Evolutionary conservation across 106 monocot genomes (phyloP).

Genomic region (Acorus calamus): DNA sequence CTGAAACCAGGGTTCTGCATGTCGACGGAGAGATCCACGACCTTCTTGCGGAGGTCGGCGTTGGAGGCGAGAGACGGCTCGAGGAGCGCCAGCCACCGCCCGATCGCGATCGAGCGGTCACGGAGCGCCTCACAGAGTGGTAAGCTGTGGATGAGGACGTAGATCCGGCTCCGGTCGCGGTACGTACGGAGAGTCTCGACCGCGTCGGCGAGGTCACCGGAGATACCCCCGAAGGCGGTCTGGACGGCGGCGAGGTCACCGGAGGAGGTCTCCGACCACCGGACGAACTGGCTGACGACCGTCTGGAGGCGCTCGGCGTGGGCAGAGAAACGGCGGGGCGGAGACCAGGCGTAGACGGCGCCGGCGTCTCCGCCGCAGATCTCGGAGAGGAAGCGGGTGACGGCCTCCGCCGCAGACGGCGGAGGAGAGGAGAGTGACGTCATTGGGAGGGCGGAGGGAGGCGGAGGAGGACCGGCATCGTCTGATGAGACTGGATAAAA

Average conservation of each 20-base stretch:
- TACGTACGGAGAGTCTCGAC: slow-evolving; percentile 9
- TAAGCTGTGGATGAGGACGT: slow-evolving; percentile 28
- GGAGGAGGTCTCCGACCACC: background rate
- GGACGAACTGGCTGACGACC: slow-evolving; percentile 15
- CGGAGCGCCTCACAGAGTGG: slow-evolving; percentile 22
- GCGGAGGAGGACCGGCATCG: no score
- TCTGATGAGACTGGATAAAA: no score
- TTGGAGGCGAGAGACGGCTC: slow-evolving; percentile 13
- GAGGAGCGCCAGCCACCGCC: slow-evolving; percentile 32
- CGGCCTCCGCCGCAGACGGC: slow-evolving; percentile 13
- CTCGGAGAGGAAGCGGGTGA: slow-evolving; percentile 11
- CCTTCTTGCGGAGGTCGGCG: slow-evolving; percentile 35
- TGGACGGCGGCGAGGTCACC: slow-evolving; percentile 3
- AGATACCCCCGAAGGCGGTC: slow-evolving; percentile 32
- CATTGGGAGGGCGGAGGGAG: background rate
- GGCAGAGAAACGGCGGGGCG: slow-evolving; percentile 26
- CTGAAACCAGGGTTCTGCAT: slow-evolving; percentile 17
- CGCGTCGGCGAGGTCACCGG: slow-evolving; percentile 19
- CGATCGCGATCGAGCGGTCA: slow-evolving; percentile 8
- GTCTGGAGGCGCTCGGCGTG: slow-evolving; percentile 26
- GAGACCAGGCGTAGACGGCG: slow-evolving; percentile 13
- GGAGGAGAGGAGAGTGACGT: background rate
- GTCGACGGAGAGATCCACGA: slow-evolving; percentile 30
- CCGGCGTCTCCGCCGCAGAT: slow-evolving; percentile 13
- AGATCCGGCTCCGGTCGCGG: slow-evolving; percentile 16